Conservation (phyloP, 1,284 basidiomycete genomes). For the Rhodotorula sp. region DNA sequence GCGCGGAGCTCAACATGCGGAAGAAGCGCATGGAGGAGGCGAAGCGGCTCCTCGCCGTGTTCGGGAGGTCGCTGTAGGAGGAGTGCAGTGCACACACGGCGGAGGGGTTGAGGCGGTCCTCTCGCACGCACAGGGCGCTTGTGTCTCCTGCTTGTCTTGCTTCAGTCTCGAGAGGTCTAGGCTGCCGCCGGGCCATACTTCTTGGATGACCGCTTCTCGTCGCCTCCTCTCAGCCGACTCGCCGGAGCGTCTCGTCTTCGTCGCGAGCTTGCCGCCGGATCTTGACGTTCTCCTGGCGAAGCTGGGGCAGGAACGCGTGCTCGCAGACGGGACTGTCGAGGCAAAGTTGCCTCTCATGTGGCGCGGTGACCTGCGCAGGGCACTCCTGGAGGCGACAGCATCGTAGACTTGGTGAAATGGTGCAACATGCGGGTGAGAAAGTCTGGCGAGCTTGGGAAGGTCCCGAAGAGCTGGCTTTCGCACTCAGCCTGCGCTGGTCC, state of each 20-base stretch:
- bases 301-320: neutral
- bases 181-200: too few relatives aligned
- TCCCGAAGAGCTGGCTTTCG: too few relatives aligned
- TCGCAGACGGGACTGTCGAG: neutral
- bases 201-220: too few relatives aligned
- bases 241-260: neutral
- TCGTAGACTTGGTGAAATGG: too few relatives aligned
- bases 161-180: neutral
- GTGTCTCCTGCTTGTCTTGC: too few relatives aligned
- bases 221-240: neutral
- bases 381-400: neutral
- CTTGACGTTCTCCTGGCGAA: neutral
- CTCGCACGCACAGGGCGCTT: too few relatives aligned
- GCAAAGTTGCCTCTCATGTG: neutral
- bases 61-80: conserved; percentile 5
- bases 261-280: neutral
- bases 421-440: too few relatives aligned
- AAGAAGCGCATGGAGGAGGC: conserved; percentile 11
- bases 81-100: too few relatives aligned
- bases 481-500: too few relatives aligned
- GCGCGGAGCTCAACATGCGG: conserved; percentile 12
- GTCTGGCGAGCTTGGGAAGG: too few relatives aligned
- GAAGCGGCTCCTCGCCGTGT: conserved; percentile 3
- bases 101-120: too few relatives aligned
- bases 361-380: neutral